phyloP scores from a whole-genome alignment of 768 basidiomycete species.

The Phaeotremella skinneri region DNA sequence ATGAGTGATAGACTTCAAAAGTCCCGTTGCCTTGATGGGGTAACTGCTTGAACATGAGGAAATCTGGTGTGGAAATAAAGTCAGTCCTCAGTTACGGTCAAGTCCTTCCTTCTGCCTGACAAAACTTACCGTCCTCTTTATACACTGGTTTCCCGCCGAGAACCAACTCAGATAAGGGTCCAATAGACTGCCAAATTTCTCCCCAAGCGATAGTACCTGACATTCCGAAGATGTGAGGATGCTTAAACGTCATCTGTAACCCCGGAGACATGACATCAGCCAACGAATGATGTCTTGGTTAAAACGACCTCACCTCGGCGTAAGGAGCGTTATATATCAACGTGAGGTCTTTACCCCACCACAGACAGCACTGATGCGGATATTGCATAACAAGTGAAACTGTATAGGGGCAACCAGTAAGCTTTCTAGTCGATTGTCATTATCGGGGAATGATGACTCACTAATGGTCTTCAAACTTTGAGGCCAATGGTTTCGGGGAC shows the following conservation, averaged over 20 bases:
- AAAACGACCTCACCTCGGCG: conserved; percentile 28
- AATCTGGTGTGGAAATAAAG: conserved; percentile 17
- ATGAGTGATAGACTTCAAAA: conserved; percentile 44
- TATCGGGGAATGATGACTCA: conserved; percentile 10
- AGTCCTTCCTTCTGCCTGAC: background rate
- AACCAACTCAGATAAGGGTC: conserved; percentile 42
- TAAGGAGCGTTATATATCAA: conserved; percentile 48
- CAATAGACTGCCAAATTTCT: conserved; percentile 44
- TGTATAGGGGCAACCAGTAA: conserved; percentile 6
- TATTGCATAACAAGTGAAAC: conserved; percentile 37
- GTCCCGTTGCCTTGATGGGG: conserved; percentile 34
- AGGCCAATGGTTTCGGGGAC: conserved; percentile 40
- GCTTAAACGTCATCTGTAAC: conserved; percentile 40
- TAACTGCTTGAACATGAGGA: conserved; percentile 40
- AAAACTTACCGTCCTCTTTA: conserved; percentile 40
- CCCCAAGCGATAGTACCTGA: conserved; percentile 43
- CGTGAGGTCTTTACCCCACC: conserved; percentile 49
- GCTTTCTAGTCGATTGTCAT: background rate
- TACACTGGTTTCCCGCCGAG: conserved; percentile 42
- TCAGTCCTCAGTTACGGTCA: background rate
- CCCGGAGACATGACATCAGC: background rate
- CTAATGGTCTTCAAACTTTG: conserved; percentile 42
- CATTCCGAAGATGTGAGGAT: conserved; percentile 48
- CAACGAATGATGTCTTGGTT: background rate
- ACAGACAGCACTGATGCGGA: conserved; percentile 44